Percentiles rank a stretch among this genome's conserved stretches.
These are phyloP conservation scores for Skeletonema marinoi DNA, from an alignment of 108 stramenopile genomes.

Conservation along the genomic window DNA sequence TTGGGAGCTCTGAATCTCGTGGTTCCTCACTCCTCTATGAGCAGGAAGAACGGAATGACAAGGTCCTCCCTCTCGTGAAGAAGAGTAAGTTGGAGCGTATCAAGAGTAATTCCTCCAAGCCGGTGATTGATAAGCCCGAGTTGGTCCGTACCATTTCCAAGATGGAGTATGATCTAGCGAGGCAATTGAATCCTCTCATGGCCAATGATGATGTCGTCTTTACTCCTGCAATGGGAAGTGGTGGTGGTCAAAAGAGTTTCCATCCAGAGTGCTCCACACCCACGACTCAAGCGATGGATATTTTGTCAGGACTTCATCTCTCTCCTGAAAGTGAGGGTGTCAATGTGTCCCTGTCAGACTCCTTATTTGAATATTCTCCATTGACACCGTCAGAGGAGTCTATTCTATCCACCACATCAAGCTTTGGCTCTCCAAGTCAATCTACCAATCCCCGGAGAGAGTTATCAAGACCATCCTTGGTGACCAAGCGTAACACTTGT, in stretches of 20 bases:
- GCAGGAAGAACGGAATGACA: constrained; percentile 28
- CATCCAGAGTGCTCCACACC: not conserved
- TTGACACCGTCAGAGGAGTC: constrained; percentile 20
- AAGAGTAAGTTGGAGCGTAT: constrained; percentile 29
- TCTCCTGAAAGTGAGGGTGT: constrained; percentile 35
- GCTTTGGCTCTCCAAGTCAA: not conserved
- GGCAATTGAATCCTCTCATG: constrained; percentile 10
- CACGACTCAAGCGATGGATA: constrained; percentile 21
- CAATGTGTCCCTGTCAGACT: constrained; percentile 10
- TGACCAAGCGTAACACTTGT: constrained; percentile 85
- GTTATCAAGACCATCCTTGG: constrained; percentile 40
- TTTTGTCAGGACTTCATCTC: constrained; percentile 30
- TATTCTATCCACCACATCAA: not conserved
- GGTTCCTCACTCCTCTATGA: not conserved
- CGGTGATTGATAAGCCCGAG: constrained; percentile 44
- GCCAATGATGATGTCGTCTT: not conserved
- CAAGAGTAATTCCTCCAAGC: constrained; percentile 25
- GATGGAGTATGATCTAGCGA: constrained; percentile 49
- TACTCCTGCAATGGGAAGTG: not conserved
- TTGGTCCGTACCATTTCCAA: constrained; percentile 54
- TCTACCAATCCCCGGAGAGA: constrained; percentile 1
- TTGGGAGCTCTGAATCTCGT: constrained; percentile 4
- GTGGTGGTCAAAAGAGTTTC: not conserved
- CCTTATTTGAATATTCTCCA: constrained; percentile 4
- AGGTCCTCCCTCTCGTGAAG: constrained; percentile 19